phyloP scores from a whole-genome alignment of 768 basidiomycete species.

The Phylloporus arenicola region DNA sequence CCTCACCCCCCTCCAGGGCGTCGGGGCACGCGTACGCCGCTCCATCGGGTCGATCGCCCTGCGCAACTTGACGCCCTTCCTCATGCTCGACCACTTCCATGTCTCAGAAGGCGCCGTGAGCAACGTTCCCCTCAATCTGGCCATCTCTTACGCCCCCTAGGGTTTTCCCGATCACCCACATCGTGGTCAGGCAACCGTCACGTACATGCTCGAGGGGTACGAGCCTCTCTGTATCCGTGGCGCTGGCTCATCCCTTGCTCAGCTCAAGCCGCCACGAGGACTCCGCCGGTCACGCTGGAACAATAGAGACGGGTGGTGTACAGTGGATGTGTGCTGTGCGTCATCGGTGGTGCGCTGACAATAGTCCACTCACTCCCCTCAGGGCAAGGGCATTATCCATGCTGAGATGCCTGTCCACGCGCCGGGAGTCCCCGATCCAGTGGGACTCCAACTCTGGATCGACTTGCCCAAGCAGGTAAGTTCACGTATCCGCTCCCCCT shows the following conservation, averaged over 20 bases:
- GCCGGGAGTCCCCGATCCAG: conserved; percentile 60
- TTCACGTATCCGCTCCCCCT: neutral
- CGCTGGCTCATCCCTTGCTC: neutral
- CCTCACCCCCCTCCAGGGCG: conserved; percentile 45
- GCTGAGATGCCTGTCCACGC: conserved; percentile 87
- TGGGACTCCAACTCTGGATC: conserved; percentile 85
- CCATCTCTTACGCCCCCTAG: conserved; percentile 29
- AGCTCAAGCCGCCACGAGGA: conserved; percentile 82
- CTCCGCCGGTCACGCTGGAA: conserved; percentile 79
- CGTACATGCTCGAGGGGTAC: conserved; percentile 84
- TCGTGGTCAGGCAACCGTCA: conserved; percentile 82
- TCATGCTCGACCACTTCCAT: conserved; percentile 85
- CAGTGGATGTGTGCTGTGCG: conserved; percentile 92
- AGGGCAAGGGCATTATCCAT: conserved; percentile 70
- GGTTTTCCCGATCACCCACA: conserved; percentile 94
- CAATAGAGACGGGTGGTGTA: conserved; percentile 74
- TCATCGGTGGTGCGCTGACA: conserved; percentile 3
- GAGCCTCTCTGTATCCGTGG: neutral
- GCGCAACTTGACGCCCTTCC: conserved; percentile 83
- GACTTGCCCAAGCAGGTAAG: conserved; percentile 68
- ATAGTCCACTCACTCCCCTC: neutral
- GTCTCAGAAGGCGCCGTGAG: conserved; percentile 63
- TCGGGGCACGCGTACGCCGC: conserved; percentile 75
- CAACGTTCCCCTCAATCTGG: conserved; percentile 1
- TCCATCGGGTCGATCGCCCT: conserved; percentile 75